Evolutionary conservation across 2,329 filamentous ascomycete species (phyloP), one percentile per base, ranked within the genome.

Genomic region (Aspergillus terreus): DNA sequence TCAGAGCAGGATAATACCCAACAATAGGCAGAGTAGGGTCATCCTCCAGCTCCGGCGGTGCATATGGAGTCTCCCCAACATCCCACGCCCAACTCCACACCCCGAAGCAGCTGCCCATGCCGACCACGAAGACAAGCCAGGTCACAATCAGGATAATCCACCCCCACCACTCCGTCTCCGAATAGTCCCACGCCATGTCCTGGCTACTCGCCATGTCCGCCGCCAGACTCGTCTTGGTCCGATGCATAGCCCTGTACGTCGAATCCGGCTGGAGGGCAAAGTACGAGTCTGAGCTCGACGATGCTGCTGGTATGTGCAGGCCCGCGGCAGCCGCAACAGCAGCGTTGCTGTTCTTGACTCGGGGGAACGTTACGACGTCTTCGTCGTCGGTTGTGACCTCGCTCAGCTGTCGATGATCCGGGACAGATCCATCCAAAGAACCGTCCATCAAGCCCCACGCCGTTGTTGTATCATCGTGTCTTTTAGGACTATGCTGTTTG

Each of bases 31-130:
- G 73, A 2, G 92, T 97, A 6, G 88, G 86, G 71, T 99, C 94
- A 71, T 97, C 91, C 70, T 96, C 92, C 41, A 97, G 78, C 74
- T 97, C 92, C 3, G 92, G 92, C 46, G 92, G 92, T 49, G 92
- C 92, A 71, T 96, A 96, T 0, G 92, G 92, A 32, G 91, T 96
- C 70, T 92, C 91, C 43, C 92, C 92, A 2, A 97, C 92, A 75
- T 97, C 92, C 94, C 94, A 99, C 2, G 94, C 94, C 94, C 94
- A 99, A 71, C 86, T 94, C 94, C 94, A 99, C 19, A 97, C 84
- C 19, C 88, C 92, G 43, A 97, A 80, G 69, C 91, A 96, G 46
- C 89, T 95, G 48, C 94, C 94, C 88, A 99, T 97, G 30, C 94
- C 94, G 0, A 94, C 84, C 17, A 97, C 91, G 69, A 99, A 97